A percentile compares a stretch with the other conserved stretches of the same genome.
Evolutionary conservation across 164 flowering plant genomes (phyloP).

Genomic region (Stephania japonica): DNA sequence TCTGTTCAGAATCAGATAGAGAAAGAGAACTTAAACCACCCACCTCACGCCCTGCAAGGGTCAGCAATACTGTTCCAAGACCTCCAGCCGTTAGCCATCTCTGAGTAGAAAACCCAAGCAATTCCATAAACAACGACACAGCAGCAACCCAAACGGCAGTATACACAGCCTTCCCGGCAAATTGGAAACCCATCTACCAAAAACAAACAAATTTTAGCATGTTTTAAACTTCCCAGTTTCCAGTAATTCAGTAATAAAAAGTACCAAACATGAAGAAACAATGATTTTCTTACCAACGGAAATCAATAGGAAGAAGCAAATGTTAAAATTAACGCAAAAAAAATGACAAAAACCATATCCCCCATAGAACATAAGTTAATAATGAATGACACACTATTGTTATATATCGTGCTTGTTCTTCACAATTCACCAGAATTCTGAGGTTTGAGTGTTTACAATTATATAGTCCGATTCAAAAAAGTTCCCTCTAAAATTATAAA

Average conservation of each 20-base stretch:
- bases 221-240: background rate
- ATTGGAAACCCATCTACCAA: conserved; percentile 85
- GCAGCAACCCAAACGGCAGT: conserved; percentile 95
- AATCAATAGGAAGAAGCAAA: background rate
- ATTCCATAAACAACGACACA: conserved; percentile 89
- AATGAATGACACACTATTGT: no score
- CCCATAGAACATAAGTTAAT: no score
- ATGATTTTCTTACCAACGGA: background rate
- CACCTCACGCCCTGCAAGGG: conserved; percentile 99
- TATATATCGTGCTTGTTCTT: no score
- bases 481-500: background rate
- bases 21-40: background rate
- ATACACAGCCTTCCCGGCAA: conserved; percentile 86
- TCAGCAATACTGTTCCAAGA: conserved; percentile 92
- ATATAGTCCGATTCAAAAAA: background rate
- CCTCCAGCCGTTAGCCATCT: conserved; percentile 98
- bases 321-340: background rate
- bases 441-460: background rate
- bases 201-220: conserved; percentile 11
- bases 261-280: background rate
- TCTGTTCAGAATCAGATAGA: background rate
- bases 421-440: background rate
- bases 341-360: background rate
- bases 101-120: conserved; percentile 97
- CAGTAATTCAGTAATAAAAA: background rate